Conservation (phyloP, 441 rosid genomes). For the Adansonia grandidieri region DNA sequence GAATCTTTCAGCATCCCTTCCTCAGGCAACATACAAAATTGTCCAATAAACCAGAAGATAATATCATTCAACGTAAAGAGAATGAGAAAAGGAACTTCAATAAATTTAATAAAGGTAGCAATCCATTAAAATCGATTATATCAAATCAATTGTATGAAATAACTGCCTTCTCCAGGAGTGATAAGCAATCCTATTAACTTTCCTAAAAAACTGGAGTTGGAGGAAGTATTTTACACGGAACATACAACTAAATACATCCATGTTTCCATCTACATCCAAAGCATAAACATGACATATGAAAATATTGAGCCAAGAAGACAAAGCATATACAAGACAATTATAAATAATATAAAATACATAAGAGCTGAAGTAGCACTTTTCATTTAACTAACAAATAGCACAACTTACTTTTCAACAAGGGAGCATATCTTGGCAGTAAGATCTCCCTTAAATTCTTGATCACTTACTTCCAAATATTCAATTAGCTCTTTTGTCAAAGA, state of each 20-base stretch:
- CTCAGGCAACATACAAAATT: not conserved
- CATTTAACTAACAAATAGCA: constrained; percentile 28
- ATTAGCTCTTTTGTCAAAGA: constrained; percentile 87
- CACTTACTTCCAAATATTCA: constrained; percentile 95
- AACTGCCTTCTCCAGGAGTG: constrained; percentile 17
- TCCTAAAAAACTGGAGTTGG: not conserved
- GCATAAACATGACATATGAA: not conserved
- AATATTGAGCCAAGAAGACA: constrained; percentile 14
- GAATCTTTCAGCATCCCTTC: constrained; percentile 13
- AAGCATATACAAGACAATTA: constrained; percentile 1
- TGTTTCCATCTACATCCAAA: not conserved
- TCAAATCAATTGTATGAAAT: constrained; percentile 11
- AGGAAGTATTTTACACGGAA: not conserved
- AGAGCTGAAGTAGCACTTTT: constrained; percentile 24
- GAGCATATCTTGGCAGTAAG: constrained; percentile 98
- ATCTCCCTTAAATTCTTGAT: constrained; percentile 93
- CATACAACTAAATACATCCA: not conserved
- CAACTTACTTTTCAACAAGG: constrained; percentile 92
- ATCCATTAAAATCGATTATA: constrained; percentile 9
- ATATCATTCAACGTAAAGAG: not conserved
- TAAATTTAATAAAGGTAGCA: constrained; percentile 8
- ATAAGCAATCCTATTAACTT: constrained; percentile 9
- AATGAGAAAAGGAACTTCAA: not conserved
- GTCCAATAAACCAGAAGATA: constrained; percentile 8
- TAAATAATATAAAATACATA: constrained; percentile 23